A percentile compares a stretch with the other conserved stretches of the same genome.
Conservation (phyloP, 179 eudicot genomes). For the Spinacia oleracea region DNA sequence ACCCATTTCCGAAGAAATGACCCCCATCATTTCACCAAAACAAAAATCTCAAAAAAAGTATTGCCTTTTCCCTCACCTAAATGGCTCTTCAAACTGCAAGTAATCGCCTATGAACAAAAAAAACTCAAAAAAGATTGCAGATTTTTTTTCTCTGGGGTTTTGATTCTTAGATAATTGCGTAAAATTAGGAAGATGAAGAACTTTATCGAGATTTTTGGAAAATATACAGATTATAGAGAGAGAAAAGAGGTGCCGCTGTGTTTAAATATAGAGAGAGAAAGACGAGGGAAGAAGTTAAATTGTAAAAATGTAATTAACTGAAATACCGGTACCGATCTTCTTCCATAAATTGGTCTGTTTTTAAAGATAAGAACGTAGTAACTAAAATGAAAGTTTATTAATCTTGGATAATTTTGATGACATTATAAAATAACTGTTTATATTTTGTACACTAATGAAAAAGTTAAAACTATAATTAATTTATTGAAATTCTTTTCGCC, state of each 20-base stretch:
- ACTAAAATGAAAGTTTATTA: neutral
- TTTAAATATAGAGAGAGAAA: conserved; percentile 21
- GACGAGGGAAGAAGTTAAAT: neutral
- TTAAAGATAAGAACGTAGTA: neutral
- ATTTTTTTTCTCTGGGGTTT: conserved; percentile 11
- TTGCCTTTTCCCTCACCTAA: conserved; percentile 24
- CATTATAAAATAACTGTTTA: neutral
- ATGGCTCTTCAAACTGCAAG: conserved; percentile 17
- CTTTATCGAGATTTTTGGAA: neutral
- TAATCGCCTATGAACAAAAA: conserved; percentile 13
- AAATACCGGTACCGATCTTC: conserved; percentile 26
- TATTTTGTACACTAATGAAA: neutral
- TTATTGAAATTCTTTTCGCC: neutral
- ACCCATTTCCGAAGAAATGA: conserved; percentile 16
- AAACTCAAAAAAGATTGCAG: conserved; percentile 21
- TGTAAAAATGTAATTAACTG: conserved; percentile 16
- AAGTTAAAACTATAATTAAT: too few species aligned
- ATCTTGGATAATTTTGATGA: too few species aligned
- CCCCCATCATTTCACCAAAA: neutral
- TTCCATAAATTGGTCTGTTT: neutral
- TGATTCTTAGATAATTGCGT: conserved; percentile 10
- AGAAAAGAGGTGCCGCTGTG: conserved; percentile 26
- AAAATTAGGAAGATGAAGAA: conserved; percentile 19
- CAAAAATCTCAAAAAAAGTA: neutral
- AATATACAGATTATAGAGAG: conserved; percentile 23